phyloP scores from a whole-genome alignment of 2,329 filamentous ascomycete species.

The Rhexocercosporidium sp. region DNA sequence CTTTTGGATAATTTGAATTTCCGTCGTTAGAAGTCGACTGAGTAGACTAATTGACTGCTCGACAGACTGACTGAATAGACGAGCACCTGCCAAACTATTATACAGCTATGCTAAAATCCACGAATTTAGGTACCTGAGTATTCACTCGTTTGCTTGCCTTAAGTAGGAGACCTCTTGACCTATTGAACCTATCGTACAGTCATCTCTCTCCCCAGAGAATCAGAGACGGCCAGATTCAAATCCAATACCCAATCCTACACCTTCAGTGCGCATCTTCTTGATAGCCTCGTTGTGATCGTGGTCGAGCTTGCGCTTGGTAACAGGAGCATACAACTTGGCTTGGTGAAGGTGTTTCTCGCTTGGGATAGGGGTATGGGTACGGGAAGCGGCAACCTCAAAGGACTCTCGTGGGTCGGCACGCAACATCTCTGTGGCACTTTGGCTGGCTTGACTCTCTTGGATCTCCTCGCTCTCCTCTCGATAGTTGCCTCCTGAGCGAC shows the following conservation, averaged over 20 bases:
- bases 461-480: slow-evolving; percentile 64
- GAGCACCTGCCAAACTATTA: not conserved
- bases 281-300: slow-evolving; percentile 32
- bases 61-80: not conserved
- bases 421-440: slow-evolving; percentile 76
- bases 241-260: slow-evolving; percentile 62
- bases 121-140: not conserved
- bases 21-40: not conserved
- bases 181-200: not conserved
- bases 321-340: slow-evolving; percentile 65
- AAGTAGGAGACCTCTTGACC: not conserved
- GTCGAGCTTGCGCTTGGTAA: slow-evolving; percentile 55
- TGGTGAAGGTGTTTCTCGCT: slow-evolving; percentile 56
- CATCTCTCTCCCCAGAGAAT: not conserved
- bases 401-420: slow-evolving; percentile 57
- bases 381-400: slow-evolving; percentile 42
- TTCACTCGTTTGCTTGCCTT: not conserved
- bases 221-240: slow-evolving; percentile 25
- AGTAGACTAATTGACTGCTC: not conserved
- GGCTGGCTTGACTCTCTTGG: slow-evolving; percentile 77
- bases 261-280: slow-evolving; percentile 55
- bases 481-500: slow-evolving; percentile 51
- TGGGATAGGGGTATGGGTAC: slow-evolving; percentile 44
- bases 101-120: slow-evolving; percentile 6
- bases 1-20: not conserved